A percentile compares a stretch with the other conserved stretches of the same genome.
Evolutionary conservation across 257 asterid species (phyloP).

Genomic region (Gentiana dahurica): DNA sequence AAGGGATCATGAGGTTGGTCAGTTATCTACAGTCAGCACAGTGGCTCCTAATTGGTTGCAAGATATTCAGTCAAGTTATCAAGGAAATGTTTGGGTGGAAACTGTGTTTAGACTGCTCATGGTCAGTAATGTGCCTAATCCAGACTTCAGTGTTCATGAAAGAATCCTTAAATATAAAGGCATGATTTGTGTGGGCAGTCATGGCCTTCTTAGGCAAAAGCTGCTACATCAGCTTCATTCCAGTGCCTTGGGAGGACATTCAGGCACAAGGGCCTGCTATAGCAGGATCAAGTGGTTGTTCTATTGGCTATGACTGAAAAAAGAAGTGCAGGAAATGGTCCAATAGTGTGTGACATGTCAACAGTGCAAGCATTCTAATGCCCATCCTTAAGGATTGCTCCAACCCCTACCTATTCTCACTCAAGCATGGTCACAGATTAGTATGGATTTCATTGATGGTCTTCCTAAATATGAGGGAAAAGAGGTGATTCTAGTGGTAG

Average conservation of each 20-base stretch:
- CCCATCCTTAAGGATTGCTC: background rate
- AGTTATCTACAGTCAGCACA: background rate
- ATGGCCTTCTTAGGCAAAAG: background rate
- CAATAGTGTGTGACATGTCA: background rate
- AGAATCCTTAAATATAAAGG: background rate
- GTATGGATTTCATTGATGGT: slow-evolving; percentile 9
- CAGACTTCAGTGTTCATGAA: background rate
- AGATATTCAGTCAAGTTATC: background rate
- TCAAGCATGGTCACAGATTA: background rate
- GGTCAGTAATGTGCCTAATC: too few species aligned
- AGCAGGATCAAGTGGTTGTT: background rate
- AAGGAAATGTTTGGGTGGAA: background rate
- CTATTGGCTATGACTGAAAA: background rate
- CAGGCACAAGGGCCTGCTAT: background rate
- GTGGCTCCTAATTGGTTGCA: background rate
- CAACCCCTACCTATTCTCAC: background rate
- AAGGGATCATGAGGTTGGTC: background rate
- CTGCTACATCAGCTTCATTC: background rate
- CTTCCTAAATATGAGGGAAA: background rate
- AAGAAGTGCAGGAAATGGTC: background rate
- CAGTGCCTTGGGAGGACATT: slow-evolving; percentile 3
- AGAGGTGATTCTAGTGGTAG: background rate
- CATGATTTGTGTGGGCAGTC: background rate
- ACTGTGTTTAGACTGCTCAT: background rate
- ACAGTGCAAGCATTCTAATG: background rate